Evolutionary conservation across 495 filamentous ascomycete genomes (phyloP).

Genomic region (Lasiosphaeris hirsuta): DNA sequence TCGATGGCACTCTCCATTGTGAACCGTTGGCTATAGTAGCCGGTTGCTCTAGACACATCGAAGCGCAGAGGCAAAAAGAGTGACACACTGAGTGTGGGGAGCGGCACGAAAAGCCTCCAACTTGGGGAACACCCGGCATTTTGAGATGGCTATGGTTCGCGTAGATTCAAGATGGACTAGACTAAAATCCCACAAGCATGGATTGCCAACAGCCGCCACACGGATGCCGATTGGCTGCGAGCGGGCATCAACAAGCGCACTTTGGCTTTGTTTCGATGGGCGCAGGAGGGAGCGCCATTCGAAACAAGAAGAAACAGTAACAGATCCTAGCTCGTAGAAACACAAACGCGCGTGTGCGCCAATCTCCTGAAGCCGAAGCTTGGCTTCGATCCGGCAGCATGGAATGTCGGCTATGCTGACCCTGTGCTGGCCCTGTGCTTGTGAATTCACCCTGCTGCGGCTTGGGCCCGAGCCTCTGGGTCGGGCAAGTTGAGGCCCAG

Average conservation of each 20-base stretch:
- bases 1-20: constrained; percentile 23
- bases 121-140: neutral
- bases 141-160: neutral
- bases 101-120: neutral
- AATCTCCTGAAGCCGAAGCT: neutral
- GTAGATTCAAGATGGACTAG: too few species aligned
- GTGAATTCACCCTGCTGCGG: too few species aligned
- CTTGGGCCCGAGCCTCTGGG: neutral
- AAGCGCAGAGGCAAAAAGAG: neutral
- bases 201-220: too few species aligned
- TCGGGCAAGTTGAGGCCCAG: neutral
- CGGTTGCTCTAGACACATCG: neutral
- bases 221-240: too few species aligned
- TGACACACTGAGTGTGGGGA: neutral
- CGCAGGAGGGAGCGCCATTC: neutral
- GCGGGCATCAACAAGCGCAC: too few species aligned
- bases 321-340: neutral
- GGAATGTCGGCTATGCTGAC: neutral
- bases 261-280: neutral
- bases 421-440: too few species aligned
- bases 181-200: too few species aligned
- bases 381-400: neutral
- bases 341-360: neutral
- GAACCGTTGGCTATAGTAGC: neutral
- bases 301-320: neutral